Evolutionary conservation across 202 grass and related monocot species (phyloP).

Genomic region (Schoenoplectus tabernaemontani): DNA sequence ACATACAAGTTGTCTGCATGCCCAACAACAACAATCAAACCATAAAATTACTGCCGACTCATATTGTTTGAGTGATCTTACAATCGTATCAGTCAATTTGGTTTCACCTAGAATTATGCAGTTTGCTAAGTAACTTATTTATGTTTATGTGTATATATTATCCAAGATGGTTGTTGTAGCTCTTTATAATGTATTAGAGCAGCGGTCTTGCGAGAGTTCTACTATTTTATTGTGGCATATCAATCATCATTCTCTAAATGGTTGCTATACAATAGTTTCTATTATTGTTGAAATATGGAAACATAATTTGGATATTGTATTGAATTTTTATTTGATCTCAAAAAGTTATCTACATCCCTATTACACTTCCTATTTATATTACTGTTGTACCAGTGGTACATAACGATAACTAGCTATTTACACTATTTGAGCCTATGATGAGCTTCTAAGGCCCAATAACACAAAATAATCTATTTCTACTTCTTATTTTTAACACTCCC

Average conservation of each 20-base stretch:
- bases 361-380: too few relatives aligned
- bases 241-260: not conserved
- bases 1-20: not conserved
- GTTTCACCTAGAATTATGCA: not conserved
- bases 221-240: not conserved
- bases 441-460: too few relatives aligned
- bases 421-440: too few relatives aligned
- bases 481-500: too few relatives aligned
- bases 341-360: too few relatives aligned
- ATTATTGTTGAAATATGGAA: not conserved
- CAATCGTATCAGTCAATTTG: not conserved
- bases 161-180: not conserved
- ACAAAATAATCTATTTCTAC: too few relatives aligned
- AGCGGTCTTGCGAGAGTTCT: not conserved
- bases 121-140: not conserved
- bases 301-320: not conserved
- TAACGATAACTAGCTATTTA: too few relatives aligned
- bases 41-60: not conserved
- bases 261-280: not conserved
- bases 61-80: not conserved
- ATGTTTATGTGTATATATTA: slow-evolving; percentile 8
- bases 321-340: too few relatives aligned
- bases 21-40: not conserved
- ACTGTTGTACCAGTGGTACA: too few relatives aligned
- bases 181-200: not conserved